Base-by-base conservation (phyloP, 805 yeast species). In the Yarrowia alimentaria region DNA sequence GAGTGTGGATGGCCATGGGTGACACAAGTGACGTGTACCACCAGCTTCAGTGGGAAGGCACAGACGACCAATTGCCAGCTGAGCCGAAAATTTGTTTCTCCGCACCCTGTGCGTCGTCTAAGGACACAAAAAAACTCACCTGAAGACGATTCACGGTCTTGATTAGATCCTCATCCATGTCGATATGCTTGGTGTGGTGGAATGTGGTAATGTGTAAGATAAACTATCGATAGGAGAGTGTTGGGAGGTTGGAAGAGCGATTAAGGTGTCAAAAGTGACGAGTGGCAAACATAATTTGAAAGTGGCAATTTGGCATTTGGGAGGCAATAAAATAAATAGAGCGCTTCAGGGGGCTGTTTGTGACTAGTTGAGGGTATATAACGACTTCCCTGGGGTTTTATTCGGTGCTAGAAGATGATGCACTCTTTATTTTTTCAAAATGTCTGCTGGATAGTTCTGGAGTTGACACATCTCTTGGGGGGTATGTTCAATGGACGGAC, bases 131-230 rank as follows among this genome's bases (percentile, higher is more conserved):
- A 2, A 10, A 14, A 56, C 62, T 35, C 55, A 60, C 63, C 58
- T 67, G 71, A 53, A 89, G 77, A 66, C 85, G 86, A 73, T 88
- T 88, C 64, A 88, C 91, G 17, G 94, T 85, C 50, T 85, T 80
- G 61, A 88, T 88, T 58, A 85, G 75, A 19, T 80, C 68, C 67
- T 83, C 87, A 68, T 85, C 93, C 93, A 85, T 85, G 33, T 54
- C 53, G 53, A 40, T 18, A 19, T 25, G 26, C 18, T 42, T 17
- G 26, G 34, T 21, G 34, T 30, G 30, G 29, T 30, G 30, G 11
- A 22, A 31, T 30, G 33, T 40, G 47, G 47, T 40, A 33, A 40
- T 40, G 47, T 40, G 47, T 40, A 26, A n/a, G 43, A 37, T 37
- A 40, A 40, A 40, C 47, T 40, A 32, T 40, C 47, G 47, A 40